phyloP scores from a whole-genome alignment of 768 basidiomycete species.

The Tulasnella sp. region DNA sequence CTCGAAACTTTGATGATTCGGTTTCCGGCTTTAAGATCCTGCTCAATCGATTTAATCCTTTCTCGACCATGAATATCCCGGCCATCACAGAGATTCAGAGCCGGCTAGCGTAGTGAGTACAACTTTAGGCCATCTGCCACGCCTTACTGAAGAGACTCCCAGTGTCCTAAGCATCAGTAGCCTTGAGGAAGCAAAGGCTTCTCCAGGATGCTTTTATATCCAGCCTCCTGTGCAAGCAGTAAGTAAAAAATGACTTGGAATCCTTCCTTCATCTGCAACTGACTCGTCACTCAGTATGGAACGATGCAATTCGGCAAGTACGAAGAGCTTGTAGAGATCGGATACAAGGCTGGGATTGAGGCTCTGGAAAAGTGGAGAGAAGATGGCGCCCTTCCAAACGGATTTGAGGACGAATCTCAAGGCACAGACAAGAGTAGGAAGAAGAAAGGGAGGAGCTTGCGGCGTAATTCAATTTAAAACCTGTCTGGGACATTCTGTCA shows the following conservation, averaged over 20 bases:
- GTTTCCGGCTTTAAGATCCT: conserved; percentile 95
- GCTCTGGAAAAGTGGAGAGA: conserved; percentile 68
- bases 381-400: conserved; percentile 66
- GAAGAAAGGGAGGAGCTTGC: conserved; percentile 63
- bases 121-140: neutral
- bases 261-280: neutral
- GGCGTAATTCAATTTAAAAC: conserved; percentile 63
- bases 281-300: conserved; percentile 50
- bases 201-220: conserved; percentile 82
- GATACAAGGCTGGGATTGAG: conserved; percentile 60
- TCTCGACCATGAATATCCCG: conserved; percentile 68
- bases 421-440: conserved; percentile 39
- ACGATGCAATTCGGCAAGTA: conserved; percentile 85
- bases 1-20: conserved; percentile 87
- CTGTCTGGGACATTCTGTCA: too few relatives aligned
- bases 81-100: conserved; percentile 90
- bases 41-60: conserved; percentile 87
- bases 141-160: neutral
- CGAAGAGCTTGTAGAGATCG: conserved; percentile 76
- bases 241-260: conserved; percentile 19
- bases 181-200: conserved; percentile 87
- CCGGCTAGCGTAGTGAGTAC: conserved; percentile 82
- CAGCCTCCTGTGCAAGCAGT: conserved; percentile 92
- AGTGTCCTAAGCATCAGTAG: conserved; percentile 95
- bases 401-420: conserved; percentile 42